A percentile compares a stretch with the other conserved stretches of the same genome.
phyloP scores from a whole-genome alignment of 2,329 filamentous ascomycete species.

The Aspergillus niger region DNA sequence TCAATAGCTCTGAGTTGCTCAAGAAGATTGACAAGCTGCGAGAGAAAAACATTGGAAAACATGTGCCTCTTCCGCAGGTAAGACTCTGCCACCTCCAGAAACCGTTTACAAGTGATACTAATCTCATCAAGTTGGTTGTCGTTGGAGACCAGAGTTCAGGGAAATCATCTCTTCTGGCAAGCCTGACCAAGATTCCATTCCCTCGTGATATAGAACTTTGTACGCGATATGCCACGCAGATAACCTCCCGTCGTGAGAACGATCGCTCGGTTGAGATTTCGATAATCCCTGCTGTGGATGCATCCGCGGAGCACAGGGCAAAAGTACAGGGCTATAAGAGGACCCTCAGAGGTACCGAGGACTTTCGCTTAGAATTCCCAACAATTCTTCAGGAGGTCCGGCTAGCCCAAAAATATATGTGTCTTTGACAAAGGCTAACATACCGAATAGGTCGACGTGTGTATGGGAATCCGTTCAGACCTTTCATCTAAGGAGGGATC shows the following conservation, averaged over 20 bases:
- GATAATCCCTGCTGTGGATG: conserved; percentile 40
- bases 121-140: conserved; percentile 35
- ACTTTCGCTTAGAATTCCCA: conserved; percentile 25
- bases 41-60: conserved; percentile 33
- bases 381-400: conserved; percentile 32
- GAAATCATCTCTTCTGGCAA: conserved; percentile 37
- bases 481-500: conserved; percentile 21
- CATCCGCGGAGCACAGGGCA: conserved; percentile 18
- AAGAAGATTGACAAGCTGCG: conserved; percentile 39
- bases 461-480: conserved; percentile 27
- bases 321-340: conserved; percentile 28
- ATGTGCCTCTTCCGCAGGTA: conserved; percentile 28
- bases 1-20: conserved; percentile 17
- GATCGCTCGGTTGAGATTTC: background rate
- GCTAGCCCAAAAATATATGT: background rate
- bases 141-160: conserved; percentile 47
- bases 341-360: background rate
- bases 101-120: background rate
- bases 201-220: conserved; percentile 41
- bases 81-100: background rate
- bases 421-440: background rate
- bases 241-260: conserved; percentile 43
- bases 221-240: conserved; percentile 51
- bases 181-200: conserved; percentile 34
- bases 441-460: conserved; percentile 20